Evolutionary conservation across 2,329 filamentous ascomycete genomes (phyloP).

Genomic region (Didymella arachidicola): DNA sequence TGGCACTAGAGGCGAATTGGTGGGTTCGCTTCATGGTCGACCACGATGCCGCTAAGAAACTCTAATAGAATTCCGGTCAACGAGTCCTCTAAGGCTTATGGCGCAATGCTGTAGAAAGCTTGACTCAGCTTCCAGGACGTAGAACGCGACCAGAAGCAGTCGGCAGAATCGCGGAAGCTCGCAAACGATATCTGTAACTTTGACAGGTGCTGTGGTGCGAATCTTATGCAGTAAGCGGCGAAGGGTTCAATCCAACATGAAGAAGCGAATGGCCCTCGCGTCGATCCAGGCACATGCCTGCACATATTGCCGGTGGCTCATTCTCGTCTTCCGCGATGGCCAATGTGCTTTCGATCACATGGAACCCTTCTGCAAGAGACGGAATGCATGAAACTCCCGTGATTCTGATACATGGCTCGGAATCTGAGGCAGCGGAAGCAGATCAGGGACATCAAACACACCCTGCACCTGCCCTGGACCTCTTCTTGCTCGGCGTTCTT

Average conservation of each 20-base stretch:
- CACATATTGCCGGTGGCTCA: constrained; percentile 28
- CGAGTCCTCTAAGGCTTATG: constrained; percentile 7
- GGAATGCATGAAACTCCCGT: constrained; percentile 48
- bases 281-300: constrained; percentile 11
- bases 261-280: not conserved
- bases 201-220: constrained; percentile 7
- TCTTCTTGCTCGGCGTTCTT: constrained; percentile 4
- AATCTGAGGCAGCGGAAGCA: constrained; percentile 46
- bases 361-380: constrained; percentile 34
- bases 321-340: constrained; percentile 25
- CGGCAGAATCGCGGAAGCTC: constrained; percentile 8
- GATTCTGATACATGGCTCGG: constrained; percentile 42
- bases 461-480: constrained; percentile 18
- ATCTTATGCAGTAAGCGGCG: constrained; percentile 14
- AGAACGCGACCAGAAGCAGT: constrained; percentile 26
- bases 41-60: constrained; percentile 27
- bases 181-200: constrained; percentile 6
- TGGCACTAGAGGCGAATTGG: constrained; percentile 20
- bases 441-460: constrained; percentile 45
- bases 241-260: constrained; percentile 8
- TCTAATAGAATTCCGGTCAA: constrained; percentile 21
- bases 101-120: constrained; percentile 8
- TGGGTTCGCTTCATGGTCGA: constrained; percentile 27
- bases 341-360: constrained; percentile 18
- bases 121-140: constrained; percentile 15